Percentiles rank a stretch among this genome's conserved stretches.
phyloP scores from a whole-genome alignment of 352 stramenopile genomes.

The Globisporangium parvum region DNA sequence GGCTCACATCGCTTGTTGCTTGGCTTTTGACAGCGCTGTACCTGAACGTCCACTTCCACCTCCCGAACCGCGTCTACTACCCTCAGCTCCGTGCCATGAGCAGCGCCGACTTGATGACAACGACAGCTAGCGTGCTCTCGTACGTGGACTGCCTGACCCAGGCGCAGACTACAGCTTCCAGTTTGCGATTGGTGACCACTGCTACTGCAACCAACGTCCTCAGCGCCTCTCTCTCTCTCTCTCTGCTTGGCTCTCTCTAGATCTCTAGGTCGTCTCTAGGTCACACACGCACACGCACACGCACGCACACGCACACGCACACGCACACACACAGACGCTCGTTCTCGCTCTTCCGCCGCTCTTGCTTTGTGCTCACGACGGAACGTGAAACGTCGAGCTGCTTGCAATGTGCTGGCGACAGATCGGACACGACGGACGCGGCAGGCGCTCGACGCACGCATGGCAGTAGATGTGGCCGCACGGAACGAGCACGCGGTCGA shows the following conservation, averaged over 20 bases:
- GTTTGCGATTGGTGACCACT: too few species aligned
- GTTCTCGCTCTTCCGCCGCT: too few species aligned
- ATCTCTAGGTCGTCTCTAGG: too few species aligned
- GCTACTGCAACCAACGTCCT: too few species aligned
- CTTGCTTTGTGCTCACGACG: constrained; percentile 22
- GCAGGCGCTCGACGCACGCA: constrained; percentile 54
- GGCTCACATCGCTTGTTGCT: not conserved
- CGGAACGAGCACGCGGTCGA: constrained; percentile 76
- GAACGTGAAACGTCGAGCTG: constrained; percentile 63
- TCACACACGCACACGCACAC: too few species aligned
- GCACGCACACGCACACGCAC: too few species aligned
- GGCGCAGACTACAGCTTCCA: not conserved
- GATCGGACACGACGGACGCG: constrained; percentile 58
- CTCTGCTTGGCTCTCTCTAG: too few species aligned
- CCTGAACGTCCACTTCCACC: constrained; percentile 20
- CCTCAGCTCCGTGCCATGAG: constrained; percentile 18
- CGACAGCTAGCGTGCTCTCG: constrained; percentile 19
- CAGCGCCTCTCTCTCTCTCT: too few species aligned
- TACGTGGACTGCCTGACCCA: constrained; percentile 11
- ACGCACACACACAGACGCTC: too few species aligned
- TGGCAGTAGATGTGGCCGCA: constrained; percentile 82
- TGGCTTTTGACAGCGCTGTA: constrained; percentile 4
- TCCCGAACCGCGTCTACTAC: constrained; percentile 28
- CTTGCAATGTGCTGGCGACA: constrained; percentile 55
- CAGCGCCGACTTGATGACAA: constrained; percentile 8